Percentiles rank a stretch among this genome's conserved stretches.
Conservation (phyloP, 768 basidiomycete species). For the Coprinopsis cinerea region DNA sequence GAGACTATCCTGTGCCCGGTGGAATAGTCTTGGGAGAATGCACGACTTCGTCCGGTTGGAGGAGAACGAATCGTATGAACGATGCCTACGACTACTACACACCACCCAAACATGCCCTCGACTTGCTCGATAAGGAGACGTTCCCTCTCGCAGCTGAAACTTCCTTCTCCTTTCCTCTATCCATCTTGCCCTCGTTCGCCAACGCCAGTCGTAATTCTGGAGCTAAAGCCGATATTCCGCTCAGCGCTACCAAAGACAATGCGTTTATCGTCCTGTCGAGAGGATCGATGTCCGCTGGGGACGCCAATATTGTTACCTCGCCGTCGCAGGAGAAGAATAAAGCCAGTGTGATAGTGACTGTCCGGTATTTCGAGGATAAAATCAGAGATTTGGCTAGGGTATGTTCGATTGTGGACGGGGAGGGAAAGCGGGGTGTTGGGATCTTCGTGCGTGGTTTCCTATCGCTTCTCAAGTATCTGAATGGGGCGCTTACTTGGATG, state of each 20-base stretch:
- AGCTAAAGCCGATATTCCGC: conserved; percentile 22
- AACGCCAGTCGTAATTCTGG: too few relatives aligned
- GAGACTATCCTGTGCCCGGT: background rate
- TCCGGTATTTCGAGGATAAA: conserved; percentile 18
- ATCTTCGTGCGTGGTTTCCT: conserved; percentile 27
- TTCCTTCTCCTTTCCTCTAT: conserved; percentile 15
- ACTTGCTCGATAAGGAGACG: too few relatives aligned
- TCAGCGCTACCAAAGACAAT: conserved; percentile 20
- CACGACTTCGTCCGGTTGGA: background rate
- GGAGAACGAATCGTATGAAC: too few relatives aligned
- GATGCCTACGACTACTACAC: too few relatives aligned
- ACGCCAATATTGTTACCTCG: conserved; percentile 19
- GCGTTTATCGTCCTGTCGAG: conserved; percentile 25
- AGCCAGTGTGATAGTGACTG: conserved; percentile 21
- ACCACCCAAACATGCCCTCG: too few relatives aligned
- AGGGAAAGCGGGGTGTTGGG: conserved; percentile 27
- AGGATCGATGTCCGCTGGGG: conserved; percentile 21
- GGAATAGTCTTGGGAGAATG: conserved; percentile 11
- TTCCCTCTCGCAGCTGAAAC: too few relatives aligned
- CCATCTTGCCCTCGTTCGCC: background rate
- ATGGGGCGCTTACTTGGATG: too few relatives aligned
- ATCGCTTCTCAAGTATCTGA: too few relatives aligned
- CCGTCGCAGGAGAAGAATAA: conserved; percentile 13
- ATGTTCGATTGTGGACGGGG: conserved; percentile 20
- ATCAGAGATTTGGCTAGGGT: conserved; percentile 19